Percentiles rank a stretch among this genome's conserved stretches.
These are phyloP conservation scores for Vaccinium darrowii DNA, from an alignment of 148 eudicot genomes.

Conservation along the genomic window DNA sequence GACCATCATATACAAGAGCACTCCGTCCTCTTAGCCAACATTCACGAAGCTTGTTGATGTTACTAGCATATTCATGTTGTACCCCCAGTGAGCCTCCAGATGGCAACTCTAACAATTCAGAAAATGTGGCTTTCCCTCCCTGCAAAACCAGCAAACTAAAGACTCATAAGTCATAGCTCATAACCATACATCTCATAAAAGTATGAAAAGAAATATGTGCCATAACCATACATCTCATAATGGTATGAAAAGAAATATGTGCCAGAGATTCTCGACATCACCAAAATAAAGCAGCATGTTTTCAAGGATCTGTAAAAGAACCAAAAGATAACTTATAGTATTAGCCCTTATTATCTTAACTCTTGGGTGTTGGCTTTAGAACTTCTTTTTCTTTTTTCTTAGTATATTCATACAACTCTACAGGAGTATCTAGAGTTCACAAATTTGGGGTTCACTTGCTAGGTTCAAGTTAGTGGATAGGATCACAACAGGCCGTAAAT, in stretches of 20 bases:
- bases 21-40: slow-evolving; percentile 40
- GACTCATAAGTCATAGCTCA: background rate
- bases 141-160: slow-evolving; percentile 7
- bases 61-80: slow-evolving; percentile 23
- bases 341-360: background rate
- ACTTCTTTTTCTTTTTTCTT: background rate
- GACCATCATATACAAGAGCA: slow-evolving; percentile 43
- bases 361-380: background rate
- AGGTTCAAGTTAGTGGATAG: background rate
- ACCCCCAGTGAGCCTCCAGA: slow-evolving; percentile 23
- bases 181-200: background rate
- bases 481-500: background rate
- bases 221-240: background rate
- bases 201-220: background rate
- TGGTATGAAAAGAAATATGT: background rate
- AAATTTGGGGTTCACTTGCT: background rate
- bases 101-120: slow-evolving; percentile 28
- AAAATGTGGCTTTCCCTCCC: slow-evolving; percentile 9
- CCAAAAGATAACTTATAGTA: background rate
- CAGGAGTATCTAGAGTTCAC: background rate
- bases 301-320: background rate
- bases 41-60: slow-evolving; percentile 52
- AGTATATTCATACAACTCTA: background rate
- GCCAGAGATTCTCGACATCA: background rate
- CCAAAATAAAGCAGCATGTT: background rate